phyloP scores from a whole-genome alignment of 805 yeast genomes.

The Ogataea neopini region DNA sequence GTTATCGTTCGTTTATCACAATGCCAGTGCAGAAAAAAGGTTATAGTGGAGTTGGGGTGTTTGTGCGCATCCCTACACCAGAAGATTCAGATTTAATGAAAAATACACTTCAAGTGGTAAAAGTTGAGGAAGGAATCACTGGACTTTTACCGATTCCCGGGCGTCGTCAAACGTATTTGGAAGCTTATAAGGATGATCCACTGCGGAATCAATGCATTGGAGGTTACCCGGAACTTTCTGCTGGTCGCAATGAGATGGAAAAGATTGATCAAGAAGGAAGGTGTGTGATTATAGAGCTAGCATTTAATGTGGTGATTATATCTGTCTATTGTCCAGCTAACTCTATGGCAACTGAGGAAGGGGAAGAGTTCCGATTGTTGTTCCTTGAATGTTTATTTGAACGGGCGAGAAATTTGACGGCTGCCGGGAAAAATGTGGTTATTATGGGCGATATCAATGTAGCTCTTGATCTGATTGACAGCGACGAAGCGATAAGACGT shows the following conservation, averaged over 20 bases:
- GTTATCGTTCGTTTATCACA: conserved; percentile 66
- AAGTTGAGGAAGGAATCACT: conserved; percentile 91
- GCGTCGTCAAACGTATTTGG: conserved; percentile 28
- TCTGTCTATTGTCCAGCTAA: conserved; percentile 91
- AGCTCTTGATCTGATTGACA: conserved; percentile 75
- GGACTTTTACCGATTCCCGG: conserved; percentile 49
- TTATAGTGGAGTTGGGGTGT: conserved; percentile 90
- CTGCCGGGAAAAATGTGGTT: conserved; percentile 64
- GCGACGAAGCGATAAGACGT: conserved; percentile 65
- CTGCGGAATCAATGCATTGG: conserved; percentile 51
- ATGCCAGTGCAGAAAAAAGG: conserved; percentile 73
- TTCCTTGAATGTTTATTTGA: conserved; percentile 62
- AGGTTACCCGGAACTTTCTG: conserved; percentile 57
- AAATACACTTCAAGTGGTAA: conserved; percentile 51
- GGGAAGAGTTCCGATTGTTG: conserved; percentile 54
- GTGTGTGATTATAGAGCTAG: conserved; percentile 71
- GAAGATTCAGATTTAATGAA: conserved; percentile 41
- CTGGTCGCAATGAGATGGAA: conserved; percentile 24
- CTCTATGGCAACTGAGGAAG: conserved; percentile 69
- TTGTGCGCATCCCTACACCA: conserved; percentile 53
- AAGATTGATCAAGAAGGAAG: conserved; percentile 85
- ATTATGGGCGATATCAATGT: conserved; percentile 91
- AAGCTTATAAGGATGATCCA: conserved; percentile 21
- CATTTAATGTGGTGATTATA: conserved; percentile 59
- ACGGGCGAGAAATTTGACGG: conserved; percentile 58